phyloP scores from a whole-genome alignment of 306 rosid genomes.

The Acacia melanoxylon region DNA sequence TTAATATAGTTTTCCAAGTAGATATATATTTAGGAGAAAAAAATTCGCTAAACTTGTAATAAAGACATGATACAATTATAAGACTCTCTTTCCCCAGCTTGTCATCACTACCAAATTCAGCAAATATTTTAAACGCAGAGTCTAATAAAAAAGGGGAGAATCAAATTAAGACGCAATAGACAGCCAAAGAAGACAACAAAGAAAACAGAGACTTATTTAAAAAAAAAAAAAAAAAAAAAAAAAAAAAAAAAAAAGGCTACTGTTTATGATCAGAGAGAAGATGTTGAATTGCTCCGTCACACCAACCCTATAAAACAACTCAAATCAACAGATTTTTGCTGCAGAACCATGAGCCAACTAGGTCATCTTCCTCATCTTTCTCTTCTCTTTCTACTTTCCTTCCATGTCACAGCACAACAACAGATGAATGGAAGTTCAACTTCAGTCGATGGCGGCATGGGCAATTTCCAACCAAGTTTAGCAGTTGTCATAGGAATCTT shows the following conservation, averaged over 20 bases:
- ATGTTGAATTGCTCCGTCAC: constrained; percentile 29
- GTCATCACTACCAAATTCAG: constrained; percentile 36
- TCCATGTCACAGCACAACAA: constrained; percentile 52
- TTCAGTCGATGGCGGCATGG: constrained; percentile 21
- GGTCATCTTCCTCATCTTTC: constrained; percentile 24
- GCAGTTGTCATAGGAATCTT: constrained; percentile 69
- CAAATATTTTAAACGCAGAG: neutral
- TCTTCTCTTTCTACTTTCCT: constrained; percentile 34
- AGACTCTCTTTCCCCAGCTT: constrained; percentile 33
- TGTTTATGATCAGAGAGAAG: constrained; percentile 1
- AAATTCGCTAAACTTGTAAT: too few relatives aligned
- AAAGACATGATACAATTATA: neutral
- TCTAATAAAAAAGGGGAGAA: neutral
- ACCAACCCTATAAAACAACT: constrained; percentile 23
- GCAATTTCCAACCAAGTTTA: constrained; percentile 66
- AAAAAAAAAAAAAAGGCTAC: constrained; percentile 5
- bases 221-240: too few relatives aligned
- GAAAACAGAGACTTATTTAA: constrained; percentile 28
- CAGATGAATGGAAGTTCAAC: neutral
- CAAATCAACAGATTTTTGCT: neutral
- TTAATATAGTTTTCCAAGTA: too few relatives aligned
- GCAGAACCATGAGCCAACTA: constrained; percentile 46
- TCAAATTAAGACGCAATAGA: constrained; percentile 41
- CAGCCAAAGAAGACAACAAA: constrained; percentile 40
- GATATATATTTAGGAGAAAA: too few relatives aligned